These are phyloP conservation scores for Daedaleopsis sinensis DNA, from an alignment of 768 basidiomycete genomes.

Conservation along the genomic window DNA sequence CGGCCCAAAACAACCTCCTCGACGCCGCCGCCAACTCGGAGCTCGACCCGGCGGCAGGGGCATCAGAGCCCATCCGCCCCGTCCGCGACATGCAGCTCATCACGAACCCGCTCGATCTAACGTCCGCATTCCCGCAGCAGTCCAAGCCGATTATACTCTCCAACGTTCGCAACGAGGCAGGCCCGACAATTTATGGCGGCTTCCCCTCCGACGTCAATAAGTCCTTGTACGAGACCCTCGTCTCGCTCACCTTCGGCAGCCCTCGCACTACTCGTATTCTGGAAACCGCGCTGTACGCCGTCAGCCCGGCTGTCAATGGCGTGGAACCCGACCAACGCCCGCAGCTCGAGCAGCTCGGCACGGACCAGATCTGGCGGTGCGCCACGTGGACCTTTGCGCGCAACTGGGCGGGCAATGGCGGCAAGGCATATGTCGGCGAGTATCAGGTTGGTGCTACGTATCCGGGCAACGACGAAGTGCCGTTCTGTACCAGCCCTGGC, in stretches of 20 bases:
- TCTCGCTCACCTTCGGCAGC: slow-evolving; percentile 49
- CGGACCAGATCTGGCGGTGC: slow-evolving; percentile 74
- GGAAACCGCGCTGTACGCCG: slow-evolving; percentile 50
- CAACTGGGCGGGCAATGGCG: slow-evolving; percentile 66
- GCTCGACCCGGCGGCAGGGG: slow-evolving; percentile 57
- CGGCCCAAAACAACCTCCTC: slow-evolving; percentile 51
- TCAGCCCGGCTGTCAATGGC: slow-evolving; percentile 31
- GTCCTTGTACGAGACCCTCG: slow-evolving; percentile 40
- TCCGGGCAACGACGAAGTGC: slow-evolving; percentile 58
- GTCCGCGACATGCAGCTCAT: slow-evolving; percentile 71
- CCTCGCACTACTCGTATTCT: slow-evolving; percentile 47
- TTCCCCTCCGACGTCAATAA: slow-evolving; percentile 44
- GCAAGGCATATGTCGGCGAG: slow-evolving; percentile 66
- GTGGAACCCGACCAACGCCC: slow-evolving; percentile 52
- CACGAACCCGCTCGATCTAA: slow-evolving; percentile 64
- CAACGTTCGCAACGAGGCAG: slow-evolving; percentile 75
- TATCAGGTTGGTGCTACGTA: slow-evolving; percentile 73
- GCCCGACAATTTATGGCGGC: slow-evolving; percentile 53
- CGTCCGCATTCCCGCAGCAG: slow-evolving; percentile 58
- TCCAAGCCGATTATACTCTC: slow-evolving; percentile 73
- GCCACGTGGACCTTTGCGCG: slow-evolving; percentile 72
- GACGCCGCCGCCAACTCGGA: slow-evolving; percentile 36
- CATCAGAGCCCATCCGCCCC: slow-evolving; percentile 63
- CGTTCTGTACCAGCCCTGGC: slow-evolving; percentile 59
- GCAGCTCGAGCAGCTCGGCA: slow-evolving; percentile 61